Conservation (phyloP, 768 basidiomycete genomes). For the Gelatoporia subvermispora region DNA sequence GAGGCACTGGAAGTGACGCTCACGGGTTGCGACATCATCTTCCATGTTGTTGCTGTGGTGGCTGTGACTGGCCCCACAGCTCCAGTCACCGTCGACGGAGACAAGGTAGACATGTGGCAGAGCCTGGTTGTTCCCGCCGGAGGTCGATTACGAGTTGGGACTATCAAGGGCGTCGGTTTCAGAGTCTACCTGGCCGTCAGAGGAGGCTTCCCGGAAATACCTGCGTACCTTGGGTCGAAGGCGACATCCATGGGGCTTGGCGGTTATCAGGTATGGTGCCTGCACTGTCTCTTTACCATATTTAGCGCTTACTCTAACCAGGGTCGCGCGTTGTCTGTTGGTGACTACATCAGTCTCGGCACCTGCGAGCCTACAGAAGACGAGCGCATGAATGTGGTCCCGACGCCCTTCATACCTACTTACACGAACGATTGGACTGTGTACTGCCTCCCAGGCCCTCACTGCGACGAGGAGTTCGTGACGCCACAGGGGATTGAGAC, state of each 20-base stretch:
- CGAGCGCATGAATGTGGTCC: conserved; percentile 20
- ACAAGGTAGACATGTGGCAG: conserved; percentile 42
- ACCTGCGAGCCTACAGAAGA: conserved; percentile 20
- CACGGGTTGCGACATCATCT: conserved; percentile 44
- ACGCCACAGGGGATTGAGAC: conserved; percentile 38
- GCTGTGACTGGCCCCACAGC: conserved; percentile 52
- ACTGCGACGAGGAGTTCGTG: conserved; percentile 54
- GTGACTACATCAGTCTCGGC: conserved; percentile 45
- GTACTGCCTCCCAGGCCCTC: conserved; percentile 56
- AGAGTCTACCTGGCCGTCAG: conserved; percentile 51
- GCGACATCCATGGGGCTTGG: conserved; percentile 60
- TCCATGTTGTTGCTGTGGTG: conserved; percentile 43
- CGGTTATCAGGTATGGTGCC: conserved; percentile 45
- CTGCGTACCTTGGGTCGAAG: conserved; percentile 57
- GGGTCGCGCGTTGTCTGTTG: conserved; percentile 47
- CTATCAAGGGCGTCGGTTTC: conserved; percentile 34
- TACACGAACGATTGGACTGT: conserved; percentile 50
- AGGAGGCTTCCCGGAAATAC: conserved; percentile 57
- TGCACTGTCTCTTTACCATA: neutral
- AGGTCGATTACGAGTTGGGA: conserved; percentile 37
- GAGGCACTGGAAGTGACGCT: conserved; percentile 55
- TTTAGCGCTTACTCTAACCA: conserved; percentile 15
- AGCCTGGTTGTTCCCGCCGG: conserved; percentile 41
- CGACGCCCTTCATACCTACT: conserved; percentile 30
- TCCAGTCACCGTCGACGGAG: conserved; percentile 37